A percentile compares a stretch with the other conserved stretches of the same genome.
Conservation (phyloP, 768 basidiomycete species). For the Calocybe gangraenosa region DNA sequence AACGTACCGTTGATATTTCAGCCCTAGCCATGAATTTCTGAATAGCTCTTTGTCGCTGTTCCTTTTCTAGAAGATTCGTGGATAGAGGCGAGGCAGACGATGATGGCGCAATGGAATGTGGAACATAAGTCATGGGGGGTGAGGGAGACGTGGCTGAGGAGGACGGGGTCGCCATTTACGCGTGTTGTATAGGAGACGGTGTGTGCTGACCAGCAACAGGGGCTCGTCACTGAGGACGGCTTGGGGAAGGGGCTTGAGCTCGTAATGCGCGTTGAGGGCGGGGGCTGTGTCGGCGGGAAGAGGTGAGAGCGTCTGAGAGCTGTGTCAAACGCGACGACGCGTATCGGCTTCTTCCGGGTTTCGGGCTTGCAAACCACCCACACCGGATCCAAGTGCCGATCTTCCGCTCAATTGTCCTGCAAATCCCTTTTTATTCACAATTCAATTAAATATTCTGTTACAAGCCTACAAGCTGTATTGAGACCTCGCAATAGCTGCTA, state of each 20-base stretch:
- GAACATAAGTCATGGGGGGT: constrained; percentile 63
- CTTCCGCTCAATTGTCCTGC: constrained; percentile 16
- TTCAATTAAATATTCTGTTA: too few species aligned
- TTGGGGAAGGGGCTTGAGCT: constrained; percentile 31
- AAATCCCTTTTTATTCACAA: not conserved
- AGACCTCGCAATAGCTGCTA: too few species aligned
- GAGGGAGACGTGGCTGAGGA: constrained; percentile 83
- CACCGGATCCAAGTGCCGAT: constrained; percentile 24
- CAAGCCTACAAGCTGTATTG: too few species aligned
- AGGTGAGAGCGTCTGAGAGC: constrained; percentile 29
- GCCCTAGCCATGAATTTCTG: constrained; percentile 77
- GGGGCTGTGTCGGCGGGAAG: constrained; percentile 21
- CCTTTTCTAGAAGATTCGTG: constrained; percentile 45
- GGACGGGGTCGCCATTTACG: constrained; percentile 73
- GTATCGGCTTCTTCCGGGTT: constrained; percentile 48
- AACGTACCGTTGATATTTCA: constrained; percentile 74
- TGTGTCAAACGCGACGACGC: constrained; percentile 49
- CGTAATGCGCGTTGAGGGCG: constrained; percentile 31
- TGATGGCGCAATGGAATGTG: constrained; percentile 37
- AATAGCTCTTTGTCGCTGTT: constrained; percentile 62
- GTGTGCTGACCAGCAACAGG: constrained; percentile 17
- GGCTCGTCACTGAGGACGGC: constrained; percentile 27
- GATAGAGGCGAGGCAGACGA: constrained; percentile 28
- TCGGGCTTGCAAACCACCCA: constrained; percentile 29
- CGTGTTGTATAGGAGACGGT: constrained; percentile 23